Base-by-base conservation (phyloP, 1,284 basidiomycete genomes). In the Cutaneotrichosporon arboriforme region DNA sequence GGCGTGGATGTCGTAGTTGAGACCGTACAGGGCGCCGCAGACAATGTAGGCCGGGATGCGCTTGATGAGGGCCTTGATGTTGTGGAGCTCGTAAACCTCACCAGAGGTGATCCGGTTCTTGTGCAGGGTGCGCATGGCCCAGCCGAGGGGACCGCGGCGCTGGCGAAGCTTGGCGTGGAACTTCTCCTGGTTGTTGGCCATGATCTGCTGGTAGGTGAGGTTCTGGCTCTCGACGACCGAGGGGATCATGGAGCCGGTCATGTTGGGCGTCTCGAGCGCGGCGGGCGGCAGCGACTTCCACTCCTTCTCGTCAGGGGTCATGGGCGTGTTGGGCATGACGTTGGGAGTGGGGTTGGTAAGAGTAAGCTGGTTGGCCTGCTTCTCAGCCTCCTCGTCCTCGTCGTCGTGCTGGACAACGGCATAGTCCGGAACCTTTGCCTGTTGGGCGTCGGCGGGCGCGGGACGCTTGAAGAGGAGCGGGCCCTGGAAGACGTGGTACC, bases 401-500 rank as follows among this genome's bases (percentile, higher is more conserved):
- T 67, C 60, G 17, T 61, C 57, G 51, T 68, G 61, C 46, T 73
- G 71, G 3, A 78, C 76, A 31, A 63, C 61, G 18, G 63, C 57
- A 14, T 62, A 55, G 17, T 61, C 61, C 15, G 41, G 54, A 33
- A 55, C 45, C 2, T 21, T 18, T 26, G 41, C 36, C 18, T 18
- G 8, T 9, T 34, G 13, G 21, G 63, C 69, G 31, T 67, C 68
- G 15, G 50, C 55, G 17, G 63, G 58, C 18, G 62, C 61, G 3
- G 73, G 54, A 51, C 77, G 71, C 35, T 51, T 61, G 69, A 75
- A 77, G 22, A 77, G 67, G 4, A 69, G 48, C 3, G 77, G 77
- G 13, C 77, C 77, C 46, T 67, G 54, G 73, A 78, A 68, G 64
- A 77, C 63, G 54, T 75, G 66, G 61, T 71, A 77, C 71, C 68